These are phyloP conservation scores for Penicillium sp. DNA, from an alignment of 2,329 filamentous ascomycete genomes.

Conservation along the genomic window DNA sequence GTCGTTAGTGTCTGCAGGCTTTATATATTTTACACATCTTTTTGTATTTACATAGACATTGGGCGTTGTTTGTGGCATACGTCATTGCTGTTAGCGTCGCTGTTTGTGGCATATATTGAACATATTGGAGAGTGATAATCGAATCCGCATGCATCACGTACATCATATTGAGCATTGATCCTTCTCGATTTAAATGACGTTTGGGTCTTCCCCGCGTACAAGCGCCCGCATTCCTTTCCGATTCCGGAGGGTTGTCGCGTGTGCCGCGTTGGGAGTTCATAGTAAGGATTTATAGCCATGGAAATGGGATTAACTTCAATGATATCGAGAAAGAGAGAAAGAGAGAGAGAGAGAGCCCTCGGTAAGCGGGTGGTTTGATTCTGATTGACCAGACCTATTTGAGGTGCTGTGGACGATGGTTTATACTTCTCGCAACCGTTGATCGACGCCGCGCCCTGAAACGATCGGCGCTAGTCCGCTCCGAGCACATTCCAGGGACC, in stretches of 20 bases:
- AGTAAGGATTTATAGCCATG: neutral
- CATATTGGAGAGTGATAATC: neutral
- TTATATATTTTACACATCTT: neutral
- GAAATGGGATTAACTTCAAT: neutral
- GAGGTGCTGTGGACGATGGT: neutral
- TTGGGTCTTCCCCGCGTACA: neutral
- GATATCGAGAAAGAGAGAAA: neutral
- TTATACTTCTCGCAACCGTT: neutral
- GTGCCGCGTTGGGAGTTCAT: neutral
- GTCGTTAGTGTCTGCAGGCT: conserved; percentile 10
- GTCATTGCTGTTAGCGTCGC: neutral
- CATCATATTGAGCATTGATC: neutral
- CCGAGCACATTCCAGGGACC: conserved; percentile 6
- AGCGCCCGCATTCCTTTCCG: neutral
- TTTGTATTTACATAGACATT: conserved; percentile 11
- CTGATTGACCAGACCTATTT: neutral
- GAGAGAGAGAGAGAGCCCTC: no score
- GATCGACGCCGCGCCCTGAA: neutral
- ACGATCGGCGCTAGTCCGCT: conserved; percentile 4
- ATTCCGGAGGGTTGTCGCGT: neutral
- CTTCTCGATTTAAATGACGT: neutral
- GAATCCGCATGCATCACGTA: neutral
- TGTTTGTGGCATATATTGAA: neutral
- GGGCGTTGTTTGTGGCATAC: conserved; percentile 11
- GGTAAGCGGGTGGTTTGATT: neutral